phyloP scores from a whole-genome alignment of 805 yeast species.

The Wickerhamomyces alni region DNA sequence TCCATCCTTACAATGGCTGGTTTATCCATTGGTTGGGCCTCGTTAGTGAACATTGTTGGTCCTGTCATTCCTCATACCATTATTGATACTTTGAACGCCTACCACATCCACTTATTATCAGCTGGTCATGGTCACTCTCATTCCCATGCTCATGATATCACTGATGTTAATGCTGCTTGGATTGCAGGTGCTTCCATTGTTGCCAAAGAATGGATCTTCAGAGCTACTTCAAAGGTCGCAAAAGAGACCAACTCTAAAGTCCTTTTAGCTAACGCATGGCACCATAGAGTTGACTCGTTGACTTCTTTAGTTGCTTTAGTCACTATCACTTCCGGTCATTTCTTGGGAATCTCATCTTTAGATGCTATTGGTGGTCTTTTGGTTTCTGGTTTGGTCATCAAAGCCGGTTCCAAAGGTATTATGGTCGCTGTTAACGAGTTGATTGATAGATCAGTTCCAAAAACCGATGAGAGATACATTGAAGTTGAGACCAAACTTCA shows the following conservation, averaged over 20 bases:
- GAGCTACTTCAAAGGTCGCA: slow-evolving; percentile 79
- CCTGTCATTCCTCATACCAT: slow-evolving; percentile 60
- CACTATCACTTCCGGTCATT: slow-evolving; percentile 81
- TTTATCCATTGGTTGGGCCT: slow-evolving; percentile 82
- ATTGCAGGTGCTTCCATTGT: slow-evolving; percentile 84
- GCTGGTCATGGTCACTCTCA: slow-evolving; percentile 31
- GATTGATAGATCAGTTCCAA: slow-evolving; percentile 63
- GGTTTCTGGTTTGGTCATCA: slow-evolving; percentile 76
- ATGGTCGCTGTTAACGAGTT: slow-evolving; percentile 66
- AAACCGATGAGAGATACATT: slow-evolving; percentile 42
- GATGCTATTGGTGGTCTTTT: slow-evolving; percentile 90
- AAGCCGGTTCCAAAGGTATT: slow-evolving; percentile 79
- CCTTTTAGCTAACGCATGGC: slow-evolving; percentile 97
- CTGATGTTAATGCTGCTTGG: slow-evolving; percentile 93
- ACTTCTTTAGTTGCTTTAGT: slow-evolving; percentile 87
- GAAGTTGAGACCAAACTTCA: slow-evolving; percentile 35
- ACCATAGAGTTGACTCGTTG: slow-evolving; percentile 89
- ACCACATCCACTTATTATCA: slow-evolving; percentile 40
- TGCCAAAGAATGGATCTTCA: slow-evolving; percentile 83
- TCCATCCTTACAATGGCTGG: slow-evolving; percentile 84
- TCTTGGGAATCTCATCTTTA: slow-evolving; percentile 72
- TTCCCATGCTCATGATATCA: slow-evolving; percentile 31
- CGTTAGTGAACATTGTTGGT: slow-evolving; percentile 61
- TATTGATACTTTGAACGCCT: slow-evolving; percentile 44
- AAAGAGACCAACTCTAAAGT: slow-evolving; percentile 76